Conservation (phyloP, 2,329 filamentous ascomycete species). For the Penicillium sp. region DNA sequence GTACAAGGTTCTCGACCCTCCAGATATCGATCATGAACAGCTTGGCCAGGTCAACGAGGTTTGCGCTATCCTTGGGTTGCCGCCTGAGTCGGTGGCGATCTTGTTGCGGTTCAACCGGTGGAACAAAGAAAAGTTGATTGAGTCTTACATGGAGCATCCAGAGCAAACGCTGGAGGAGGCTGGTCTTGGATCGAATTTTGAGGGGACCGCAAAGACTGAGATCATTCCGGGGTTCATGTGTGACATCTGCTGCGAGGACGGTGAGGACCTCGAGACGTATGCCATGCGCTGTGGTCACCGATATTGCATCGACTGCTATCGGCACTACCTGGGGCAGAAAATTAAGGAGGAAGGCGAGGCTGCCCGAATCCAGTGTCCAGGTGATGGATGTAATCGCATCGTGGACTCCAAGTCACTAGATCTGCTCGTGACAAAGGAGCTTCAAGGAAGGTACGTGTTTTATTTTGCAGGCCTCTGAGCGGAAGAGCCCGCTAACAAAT, state of each 20-base stretch:
- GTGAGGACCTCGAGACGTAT: conserved; percentile 72
- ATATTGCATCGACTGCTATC: conserved; percentile 90
- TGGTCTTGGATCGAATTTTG: conserved; percentile 68
- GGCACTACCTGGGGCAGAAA: conserved; percentile 87
- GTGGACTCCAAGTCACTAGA: conserved; percentile 87
- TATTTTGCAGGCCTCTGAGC: neutral
- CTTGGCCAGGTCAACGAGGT: conserved; percentile 84
- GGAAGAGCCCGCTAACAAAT: conserved; percentile 11
- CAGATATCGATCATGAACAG: conserved; percentile 81
- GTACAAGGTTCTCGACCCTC: conserved; percentile 75
- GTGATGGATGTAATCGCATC: conserved; percentile 81
- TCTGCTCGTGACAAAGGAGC: conserved; percentile 62
- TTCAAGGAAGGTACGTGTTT: conserved; percentile 53
- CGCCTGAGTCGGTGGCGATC: conserved; percentile 86
- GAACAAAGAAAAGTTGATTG: conserved; percentile 94
- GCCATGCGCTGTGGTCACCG: conserved; percentile 93
- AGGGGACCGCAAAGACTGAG: conserved; percentile 65
- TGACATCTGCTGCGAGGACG: conserved; percentile 95
- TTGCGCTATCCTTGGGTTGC: conserved; percentile 83
- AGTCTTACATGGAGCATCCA: conserved; percentile 91
- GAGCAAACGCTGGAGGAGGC: conserved; percentile 78
- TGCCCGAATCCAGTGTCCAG: conserved; percentile 88
- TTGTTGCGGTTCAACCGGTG: conserved; percentile 84
- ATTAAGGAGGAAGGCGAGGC: conserved; percentile 95
- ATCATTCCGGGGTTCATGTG: conserved; percentile 75